A percentile compares a stretch with the other conserved stretches of the same genome.
Evolutionary conservation across 2,329 filamentous ascomycete genomes (phyloP).

Genomic region (Colletotrichum endophyticum): DNA sequence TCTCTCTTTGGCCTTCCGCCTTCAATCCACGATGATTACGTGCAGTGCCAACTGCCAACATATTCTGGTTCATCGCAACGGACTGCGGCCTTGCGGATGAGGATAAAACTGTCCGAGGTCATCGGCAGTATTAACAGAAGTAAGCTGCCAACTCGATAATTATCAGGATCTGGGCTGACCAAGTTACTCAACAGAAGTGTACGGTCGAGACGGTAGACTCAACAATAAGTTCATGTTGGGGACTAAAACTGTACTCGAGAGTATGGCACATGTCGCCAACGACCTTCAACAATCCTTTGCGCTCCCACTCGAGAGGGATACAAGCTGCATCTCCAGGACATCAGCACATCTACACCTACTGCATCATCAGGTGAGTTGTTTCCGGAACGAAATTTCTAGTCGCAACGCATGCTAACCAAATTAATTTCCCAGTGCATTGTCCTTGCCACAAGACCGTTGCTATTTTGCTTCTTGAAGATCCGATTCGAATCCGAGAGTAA

Average conservation of each 20-base stretch:
- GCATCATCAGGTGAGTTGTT: conserved; percentile 32
- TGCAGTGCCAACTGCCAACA: conserved; percentile 43
- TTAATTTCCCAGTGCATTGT: conserved; percentile 29
- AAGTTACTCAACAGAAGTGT: conserved; percentile 26
- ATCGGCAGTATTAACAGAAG: conserved; percentile 36
- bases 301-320: conserved; percentile 28
- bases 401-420: not conserved
- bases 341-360: conserved; percentile 35
- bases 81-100: conserved; percentile 34
- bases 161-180: not conserved
- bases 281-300: conserved; percentile 34
- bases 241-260: conserved; percentile 32
- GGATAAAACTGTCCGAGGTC: conserved; percentile 31
- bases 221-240: conserved; percentile 34
- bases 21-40: conserved; percentile 54
- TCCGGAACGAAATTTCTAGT: no score
- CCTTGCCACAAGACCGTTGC: conserved; percentile 33
- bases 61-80: conserved; percentile 30
- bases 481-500: conserved; percentile 29
- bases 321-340: conserved; percentile 36
- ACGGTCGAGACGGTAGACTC: conserved; percentile 31
- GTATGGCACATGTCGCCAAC: conserved; percentile 31
- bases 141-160: not conserved
- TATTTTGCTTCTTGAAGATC: conserved; percentile 37
- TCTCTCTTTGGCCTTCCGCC: conserved; percentile 57